Evolutionary conservation across 306 rosid genomes (phyloP).

Genomic region (Cucurbita pepo): DNA sequence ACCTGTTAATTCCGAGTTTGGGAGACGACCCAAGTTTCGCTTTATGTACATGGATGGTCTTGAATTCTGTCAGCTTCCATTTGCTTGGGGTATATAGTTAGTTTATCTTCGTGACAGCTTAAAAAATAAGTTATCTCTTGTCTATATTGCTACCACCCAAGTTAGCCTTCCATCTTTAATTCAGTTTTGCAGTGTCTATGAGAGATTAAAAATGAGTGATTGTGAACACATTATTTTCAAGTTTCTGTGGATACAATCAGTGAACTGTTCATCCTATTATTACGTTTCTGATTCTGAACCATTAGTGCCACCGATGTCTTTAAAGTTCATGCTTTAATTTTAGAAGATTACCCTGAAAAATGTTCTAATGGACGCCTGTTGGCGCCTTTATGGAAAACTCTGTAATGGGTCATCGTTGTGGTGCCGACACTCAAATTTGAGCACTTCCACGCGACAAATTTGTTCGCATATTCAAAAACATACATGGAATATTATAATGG

Average conservation of each 20-base stretch:
- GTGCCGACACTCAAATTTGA: neutral
- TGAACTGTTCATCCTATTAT: neutral
- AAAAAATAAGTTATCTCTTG: conserved; percentile 3
- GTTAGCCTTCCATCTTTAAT: conserved; percentile 4
- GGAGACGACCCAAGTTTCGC: neutral
- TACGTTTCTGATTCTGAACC: neutral
- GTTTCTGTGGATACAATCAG: neutral
- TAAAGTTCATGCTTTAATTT: neutral
- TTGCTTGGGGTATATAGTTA: conserved; percentile 6
- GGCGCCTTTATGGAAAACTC: neutral
- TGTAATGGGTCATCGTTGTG: neutral
- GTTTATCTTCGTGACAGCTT: neutral
- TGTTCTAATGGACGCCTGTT: too few relatives aligned
- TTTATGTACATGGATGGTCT: conserved; percentile 6
- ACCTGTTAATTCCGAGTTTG: neutral
- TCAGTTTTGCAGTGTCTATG: conserved; percentile 7
- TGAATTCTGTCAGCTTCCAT: neutral
- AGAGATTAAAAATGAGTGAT: neutral
- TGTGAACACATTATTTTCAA: neutral
- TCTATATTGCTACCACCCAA: neutral
- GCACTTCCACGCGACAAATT: neutral
- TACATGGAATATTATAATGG: neutral
- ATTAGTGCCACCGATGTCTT: neutral
- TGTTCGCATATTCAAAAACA: neutral
- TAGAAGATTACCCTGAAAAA: neutral